Evolutionary conservation across 2,329 filamentous ascomycete species (phyloP), one percentile per base, ranked within the genome.

Genomic region (Fusarium pininemorale): DNA sequence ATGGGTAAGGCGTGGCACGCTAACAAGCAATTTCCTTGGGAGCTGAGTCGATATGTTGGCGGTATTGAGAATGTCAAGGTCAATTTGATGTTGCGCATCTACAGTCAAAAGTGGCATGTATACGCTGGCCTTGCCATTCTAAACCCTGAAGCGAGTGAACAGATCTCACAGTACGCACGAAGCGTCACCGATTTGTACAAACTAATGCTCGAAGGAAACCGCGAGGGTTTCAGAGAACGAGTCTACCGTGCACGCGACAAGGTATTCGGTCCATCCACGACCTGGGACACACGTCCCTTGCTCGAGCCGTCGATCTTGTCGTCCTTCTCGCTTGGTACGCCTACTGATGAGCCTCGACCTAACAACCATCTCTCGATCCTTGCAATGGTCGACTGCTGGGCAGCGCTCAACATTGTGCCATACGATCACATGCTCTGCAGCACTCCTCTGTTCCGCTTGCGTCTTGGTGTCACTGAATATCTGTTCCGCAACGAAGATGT

Each of bases 391-490:
- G 96, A 99, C 85, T 98, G 96, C 84, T 99, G 96, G 96, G 96
- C 94, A 80, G 94, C 94, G 75, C 88, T 98, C 51, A 93, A 91
- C 39, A 99, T 98, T 78, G 93, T 97, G 54, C 96, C 96, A 2
- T 99, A 99, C 82, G 96, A 99, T 83, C 97, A 99, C 86, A 99
- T 99, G 95, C 97, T 99, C 76, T 99, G 96, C 85, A 98, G 95
- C 61, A 99, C 96, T 44, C 96, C 96, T 85, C 90, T 98, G 53
- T 99, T 99, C 86, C 93, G 96, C 57, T 90, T 99, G 74, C 98
- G 96, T 90, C 89, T 99, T 39, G 96, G 96, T 64, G 97, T 98
- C n/a, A 96, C 95, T 2, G 96, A 99, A 84, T 96, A 97, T 81
- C 87, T 99, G 42, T 99, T 98, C 86, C 92, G 95, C 74, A 95